Base-by-base conservation (phyloP, 2,329 filamentous ascomycete genomes). In the Keithomyces neogunnii region DNA sequence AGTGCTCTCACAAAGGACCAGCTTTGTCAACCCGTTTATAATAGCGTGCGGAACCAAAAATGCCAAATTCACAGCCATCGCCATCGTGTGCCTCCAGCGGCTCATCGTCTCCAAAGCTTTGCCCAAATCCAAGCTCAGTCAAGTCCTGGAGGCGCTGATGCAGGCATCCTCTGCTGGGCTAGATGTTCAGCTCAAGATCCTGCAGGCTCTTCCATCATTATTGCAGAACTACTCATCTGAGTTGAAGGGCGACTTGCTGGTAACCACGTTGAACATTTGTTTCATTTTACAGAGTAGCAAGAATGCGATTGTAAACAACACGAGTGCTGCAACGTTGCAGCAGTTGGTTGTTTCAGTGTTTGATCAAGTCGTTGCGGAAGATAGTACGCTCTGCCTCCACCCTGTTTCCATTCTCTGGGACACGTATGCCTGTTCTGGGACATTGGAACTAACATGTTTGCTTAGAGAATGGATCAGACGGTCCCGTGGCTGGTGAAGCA, bases 171-270 rank as follows among this genome's bases (percentile, higher is more conserved):
- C 75, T 66, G 86, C 89, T 63, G 75, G 82, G 11, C 71, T 96
- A 53, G 93, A 99, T 70, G 87, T 96, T 3, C 93, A 99, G 64
- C 81, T 99, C 58, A 97, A 97, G 69, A 93, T 97, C 49, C 73
- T 99, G 11, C 93, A 99, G 66, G 89, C 90, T 1, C 71, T 99
- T 13, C 93, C 93, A 3, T 89, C 90, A 1, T 70, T 99, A 36
- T 71, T 97, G 29, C 91, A 96, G 59, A 95, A 96, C 61, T 97
- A 97, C 69, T 82, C 88, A 0, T 76, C 79, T 36, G 87, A 95
- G 51, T 73, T 99, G 38, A 84, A 85, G 53, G 89, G 88, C 2
- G 86, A 92, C 53, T 73, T 95, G 35, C 76, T 99, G 39, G 86
- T 89, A 31, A 89, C 82, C 8, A 82, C 88, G 0, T 71, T 99